Evolutionary conservation across 805 yeast species (phyloP).

Genomic region (Ogataea philodendri): DNA sequence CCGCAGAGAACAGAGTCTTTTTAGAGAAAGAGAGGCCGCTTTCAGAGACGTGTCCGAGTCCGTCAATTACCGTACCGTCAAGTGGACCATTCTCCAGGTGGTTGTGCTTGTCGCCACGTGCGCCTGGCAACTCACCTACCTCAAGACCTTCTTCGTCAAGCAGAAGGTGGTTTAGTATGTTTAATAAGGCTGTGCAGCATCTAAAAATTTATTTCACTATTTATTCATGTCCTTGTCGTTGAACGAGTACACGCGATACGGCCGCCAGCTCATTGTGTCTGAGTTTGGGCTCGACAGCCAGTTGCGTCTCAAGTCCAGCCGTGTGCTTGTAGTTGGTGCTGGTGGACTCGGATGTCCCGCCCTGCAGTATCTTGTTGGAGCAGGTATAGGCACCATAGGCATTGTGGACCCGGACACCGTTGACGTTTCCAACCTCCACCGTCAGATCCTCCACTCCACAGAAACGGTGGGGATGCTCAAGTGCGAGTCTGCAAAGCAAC

Average conservation of each 20-base stretch:
- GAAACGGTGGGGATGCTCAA: conserved; percentile 66
- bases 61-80: conserved; percentile 66
- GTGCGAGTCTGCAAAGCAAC: conserved; percentile 71
- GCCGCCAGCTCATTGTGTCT: conserved; percentile 94
- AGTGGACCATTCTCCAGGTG: conserved; percentile 71
- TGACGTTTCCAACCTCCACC: conserved; percentile 79
- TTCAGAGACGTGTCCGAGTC: conserved; percentile 72
- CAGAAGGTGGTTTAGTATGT: conserved; percentile 57
- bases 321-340: conserved; percentile 83
- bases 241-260: conserved; percentile 81
- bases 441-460: conserved; percentile 81
- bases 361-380: conserved; percentile 74
- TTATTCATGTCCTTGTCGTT: conserved; percentile 19
- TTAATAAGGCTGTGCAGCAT: conserved; percentile 12
- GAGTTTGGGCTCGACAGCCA: conserved; percentile 65
- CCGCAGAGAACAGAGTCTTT: conserved; percentile 61
- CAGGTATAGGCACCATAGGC: conserved; percentile 84
- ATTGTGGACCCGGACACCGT: conserved; percentile 86
- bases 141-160: conserved; percentile 74
- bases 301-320: conserved; percentile 50
- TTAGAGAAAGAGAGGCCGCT: conserved; percentile 71
- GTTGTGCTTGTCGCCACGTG: conserved; percentile 65
- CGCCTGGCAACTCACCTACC: conserved; percentile 69
- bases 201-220: conserved; percentile 1
- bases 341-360: conserved; percentile 98